Evolutionary conservation across 2,329 filamentous ascomycete species (phyloP).

Genomic region (Aspergillus brasiliensis): DNA sequence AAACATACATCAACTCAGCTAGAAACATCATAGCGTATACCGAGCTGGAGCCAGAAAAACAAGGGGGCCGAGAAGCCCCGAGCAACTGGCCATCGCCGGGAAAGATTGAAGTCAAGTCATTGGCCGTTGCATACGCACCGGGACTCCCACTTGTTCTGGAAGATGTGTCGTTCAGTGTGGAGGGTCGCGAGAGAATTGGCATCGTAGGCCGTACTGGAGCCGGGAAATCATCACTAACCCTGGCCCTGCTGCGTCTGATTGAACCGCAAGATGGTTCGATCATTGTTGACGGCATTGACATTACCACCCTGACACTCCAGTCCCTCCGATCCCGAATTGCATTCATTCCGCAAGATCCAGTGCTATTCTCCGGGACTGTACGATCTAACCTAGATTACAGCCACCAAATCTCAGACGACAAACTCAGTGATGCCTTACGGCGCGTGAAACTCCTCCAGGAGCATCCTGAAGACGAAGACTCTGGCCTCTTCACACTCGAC

Average conservation of each 20-base stretch:
- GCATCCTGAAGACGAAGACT: not conserved
- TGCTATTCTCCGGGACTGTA: conserved; percentile 1
- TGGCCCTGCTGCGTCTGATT: not conserved
- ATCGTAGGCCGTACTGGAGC: not conserved
- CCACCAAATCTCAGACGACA: not conserved
- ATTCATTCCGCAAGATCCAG: not conserved
- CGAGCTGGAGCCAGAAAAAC: not conserved
- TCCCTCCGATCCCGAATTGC: not conserved
- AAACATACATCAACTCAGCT: not conserved
- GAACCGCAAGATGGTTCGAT: not conserved
- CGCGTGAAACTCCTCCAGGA: not conserved
- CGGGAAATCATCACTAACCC: conserved; percentile 5
- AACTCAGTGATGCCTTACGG: not conserved
- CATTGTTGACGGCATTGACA: conserved; percentile 1
- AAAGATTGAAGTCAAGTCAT: not conserved
- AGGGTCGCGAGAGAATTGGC: not conserved
- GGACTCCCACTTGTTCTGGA: not conserved
- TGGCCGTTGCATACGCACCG: not conserved
- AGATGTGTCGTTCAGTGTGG: not conserved
- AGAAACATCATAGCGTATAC: not conserved
- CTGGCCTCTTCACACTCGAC: not conserved
- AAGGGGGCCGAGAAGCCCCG: not conserved
- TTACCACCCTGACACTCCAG: not conserved
- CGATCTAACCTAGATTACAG: not conserved
- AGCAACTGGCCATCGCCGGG: not conserved